A percentile compares a stretch with the other conserved stretches of the same genome.
phyloP scores from a whole-genome alignment of 2,329 filamentous ascomycete species.

The Ophiostoma fasciatum region DNA sequence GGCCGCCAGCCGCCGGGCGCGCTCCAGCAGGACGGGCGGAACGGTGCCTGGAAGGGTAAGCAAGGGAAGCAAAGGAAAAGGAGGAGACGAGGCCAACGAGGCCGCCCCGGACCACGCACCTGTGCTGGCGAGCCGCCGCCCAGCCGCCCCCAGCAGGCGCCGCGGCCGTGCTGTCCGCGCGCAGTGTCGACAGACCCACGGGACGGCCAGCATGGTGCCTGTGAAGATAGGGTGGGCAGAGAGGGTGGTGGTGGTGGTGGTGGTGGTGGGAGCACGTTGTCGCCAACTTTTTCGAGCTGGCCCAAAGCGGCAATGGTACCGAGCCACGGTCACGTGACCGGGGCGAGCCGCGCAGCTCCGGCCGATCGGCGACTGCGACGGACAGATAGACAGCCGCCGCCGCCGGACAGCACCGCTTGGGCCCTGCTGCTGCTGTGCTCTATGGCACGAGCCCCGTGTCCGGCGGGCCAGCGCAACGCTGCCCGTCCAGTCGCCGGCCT shows the following conservation, averaged over 20 bases:
- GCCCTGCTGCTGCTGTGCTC: no score
- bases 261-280: background rate
- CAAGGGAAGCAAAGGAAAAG: constrained; percentile 3
- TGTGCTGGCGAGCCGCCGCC: constrained; percentile 28
- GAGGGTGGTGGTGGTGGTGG: background rate
- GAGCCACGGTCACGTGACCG: no score
- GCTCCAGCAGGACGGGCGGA: constrained; percentile 41
- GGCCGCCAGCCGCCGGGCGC: constrained; percentile 40
- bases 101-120: constrained; percentile 18
- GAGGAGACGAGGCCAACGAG: background rate
- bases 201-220: constrained; percentile 23
- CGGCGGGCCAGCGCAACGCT: no score
- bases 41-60: constrained; percentile 18
- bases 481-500: no score
- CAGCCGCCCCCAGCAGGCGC: constrained; percentile 16
- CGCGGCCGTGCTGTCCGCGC: constrained; percentile 21
- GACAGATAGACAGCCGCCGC: no score
- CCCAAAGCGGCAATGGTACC: no score
- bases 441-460: no score
- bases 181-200: constrained; percentile 40
- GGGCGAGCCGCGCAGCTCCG: no score
- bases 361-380: no score
- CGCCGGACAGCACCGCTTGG: no score
- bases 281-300: no score
- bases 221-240: background rate